Conservation (phyloP, 768 basidiomycete genomes). For the Tulasnella sp. region DNA sequence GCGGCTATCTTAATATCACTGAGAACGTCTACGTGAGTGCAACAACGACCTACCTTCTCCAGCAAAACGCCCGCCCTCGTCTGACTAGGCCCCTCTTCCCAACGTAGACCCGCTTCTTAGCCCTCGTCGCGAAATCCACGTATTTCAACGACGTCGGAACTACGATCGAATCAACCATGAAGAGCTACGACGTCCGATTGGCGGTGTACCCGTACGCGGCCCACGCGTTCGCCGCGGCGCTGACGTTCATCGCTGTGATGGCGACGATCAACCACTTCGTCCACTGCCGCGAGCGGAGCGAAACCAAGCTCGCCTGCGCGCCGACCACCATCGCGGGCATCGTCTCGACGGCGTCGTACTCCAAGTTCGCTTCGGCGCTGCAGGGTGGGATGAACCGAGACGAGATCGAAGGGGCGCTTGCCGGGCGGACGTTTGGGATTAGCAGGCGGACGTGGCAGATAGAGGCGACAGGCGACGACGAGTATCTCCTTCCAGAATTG, state of each 20-base stretch:
- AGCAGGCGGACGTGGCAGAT: constrained; percentile 32
- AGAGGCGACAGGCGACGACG: constrained; percentile 18
- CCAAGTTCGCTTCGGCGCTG: constrained; percentile 22
- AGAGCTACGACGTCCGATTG: constrained; percentile 52
- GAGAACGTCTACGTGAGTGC: constrained; percentile 55
- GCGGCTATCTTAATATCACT: constrained; percentile 61
- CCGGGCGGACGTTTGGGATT: constrained; percentile 8
- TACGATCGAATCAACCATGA: constrained; percentile 49
- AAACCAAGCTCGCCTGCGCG: constrained; percentile 55
- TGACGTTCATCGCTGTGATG: constrained; percentile 55
- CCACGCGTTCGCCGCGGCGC: constrained; percentile 54
- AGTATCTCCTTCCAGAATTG: not conserved
- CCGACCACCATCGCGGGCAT: constrained; percentile 62
- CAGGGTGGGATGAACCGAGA: constrained; percentile 26
- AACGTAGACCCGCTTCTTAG: constrained; percentile 59
- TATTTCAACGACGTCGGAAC: constrained; percentile 57
- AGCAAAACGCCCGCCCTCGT: not conserved
- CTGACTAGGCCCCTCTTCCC: not conserved
- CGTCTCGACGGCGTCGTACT: constrained; percentile 25
- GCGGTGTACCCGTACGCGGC: constrained; percentile 60
- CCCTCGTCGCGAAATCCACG: constrained; percentile 58
- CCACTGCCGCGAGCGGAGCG: constrained; percentile 53
- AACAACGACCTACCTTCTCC: not conserved
- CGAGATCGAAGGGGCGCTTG: not conserved
- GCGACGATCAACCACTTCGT: constrained; percentile 55